Evolutionary conservation across 2,329 filamentous ascomycete species (phyloP).

Genomic region (Aspergillus udagawae): DNA sequence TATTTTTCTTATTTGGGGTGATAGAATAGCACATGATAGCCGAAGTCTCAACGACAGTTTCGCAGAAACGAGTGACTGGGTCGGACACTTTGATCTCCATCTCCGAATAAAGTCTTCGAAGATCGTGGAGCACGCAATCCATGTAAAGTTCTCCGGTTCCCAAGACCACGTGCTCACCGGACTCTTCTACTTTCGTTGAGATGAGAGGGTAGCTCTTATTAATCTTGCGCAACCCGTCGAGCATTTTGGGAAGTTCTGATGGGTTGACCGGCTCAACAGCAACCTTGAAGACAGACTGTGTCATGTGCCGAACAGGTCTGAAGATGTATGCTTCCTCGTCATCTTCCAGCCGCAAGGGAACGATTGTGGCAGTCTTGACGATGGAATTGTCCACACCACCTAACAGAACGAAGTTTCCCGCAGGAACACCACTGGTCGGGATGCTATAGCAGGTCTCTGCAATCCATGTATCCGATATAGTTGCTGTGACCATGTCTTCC

Average conservation of each 20-base stretch:
- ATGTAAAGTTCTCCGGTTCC: conserved; percentile 99
- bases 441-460: conserved; percentile 92
- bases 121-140: conserved; percentile 95
- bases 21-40: conserved; percentile 97
- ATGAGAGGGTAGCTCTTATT: conserved; percentile 97
- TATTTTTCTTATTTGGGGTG: conserved; percentile 99
- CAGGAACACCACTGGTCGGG: conserved; percentile 83
- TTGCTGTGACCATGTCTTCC: conserved; percentile 90
- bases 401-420: conserved; percentile 89
- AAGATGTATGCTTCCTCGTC: conserved; percentile 95
- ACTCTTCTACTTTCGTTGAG: conserved; percentile 96
- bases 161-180: conserved; percentile 89
- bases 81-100: conserved; percentile 99
- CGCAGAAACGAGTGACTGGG: conserved; percentile 93
- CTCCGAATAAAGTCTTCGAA: conserved; percentile 88
- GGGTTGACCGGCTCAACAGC: conserved; percentile 98
- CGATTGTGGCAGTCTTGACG: conserved; percentile 90
- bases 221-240: conserved; percentile 91
- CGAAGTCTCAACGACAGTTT: conserved; percentile 95
- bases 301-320: conserved; percentile 87
- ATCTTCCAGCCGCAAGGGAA: conserved; percentile 74
- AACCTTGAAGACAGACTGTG: conserved; percentile 95
- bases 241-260: conserved; percentile 96
- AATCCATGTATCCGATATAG: conserved; percentile 81
- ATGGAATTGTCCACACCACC: conserved; percentile 96